Base-by-base conservation (phyloP, 495 filamentous ascomycete genomes). In the Xylaria telfairii region DNA sequence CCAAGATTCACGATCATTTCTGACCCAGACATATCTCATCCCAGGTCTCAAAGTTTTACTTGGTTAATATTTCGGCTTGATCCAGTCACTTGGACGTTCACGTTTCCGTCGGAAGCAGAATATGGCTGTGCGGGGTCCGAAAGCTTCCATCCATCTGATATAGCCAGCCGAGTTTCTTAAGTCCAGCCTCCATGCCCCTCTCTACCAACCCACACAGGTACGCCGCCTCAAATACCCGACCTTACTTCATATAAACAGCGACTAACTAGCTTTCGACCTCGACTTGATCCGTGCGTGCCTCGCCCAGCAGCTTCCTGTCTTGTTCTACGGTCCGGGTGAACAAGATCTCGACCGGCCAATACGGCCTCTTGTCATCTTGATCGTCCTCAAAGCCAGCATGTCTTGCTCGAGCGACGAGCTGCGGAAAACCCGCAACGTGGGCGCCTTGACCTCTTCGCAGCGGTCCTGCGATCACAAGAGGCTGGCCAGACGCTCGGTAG, bases 321-420 rank as follows among this genome's bases (percentile, higher is more conserved):
- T 41, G 37, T 26, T 64, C 41, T 2, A 64, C 61, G 4, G 41
- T 41, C 26, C 61, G 39, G 15, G 41, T 34, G 13, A 46, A 64
- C 7, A 64, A 46, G 61, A 64, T 34, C 26, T 64, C 61, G 26
- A 64, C 61, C 17, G 41, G 61, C 61, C 61, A 64, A 32, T 64
- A 64, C 37, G 41, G 61, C 61, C 41, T 64, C 41, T 64, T 46
- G 4, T 64, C 61, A 64, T 46, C 26, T 2, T n/a, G 41, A 3
- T 46, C 60, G 47, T 9, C 17, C 4, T 39, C n/a, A 59, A 59
- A 21, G 56, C 24, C 28, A 39, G 24, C 61, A 46, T 64, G 15
- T 32, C 61, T 32, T 64, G 8, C 15, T 44, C 61, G 2, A 32
- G 61, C 37, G 61, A 64, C 13, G 61, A 44, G 24, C 47, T 64